Conservation (phyloP, 2,329 filamentous ascomycete species). For the Penicillium fuscoglaucum region DNA sequence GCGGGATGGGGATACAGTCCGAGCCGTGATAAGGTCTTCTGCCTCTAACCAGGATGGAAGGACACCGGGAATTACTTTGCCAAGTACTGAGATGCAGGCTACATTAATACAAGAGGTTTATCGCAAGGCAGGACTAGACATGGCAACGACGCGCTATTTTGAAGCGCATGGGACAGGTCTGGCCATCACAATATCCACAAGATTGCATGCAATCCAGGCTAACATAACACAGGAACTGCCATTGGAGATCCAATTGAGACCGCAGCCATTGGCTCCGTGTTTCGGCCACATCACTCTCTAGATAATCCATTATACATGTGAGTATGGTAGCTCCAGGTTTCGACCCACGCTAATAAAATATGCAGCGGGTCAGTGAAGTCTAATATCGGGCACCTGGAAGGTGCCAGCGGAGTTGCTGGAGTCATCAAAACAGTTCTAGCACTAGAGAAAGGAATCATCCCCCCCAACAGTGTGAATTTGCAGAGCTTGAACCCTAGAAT, state of each 20-base stretch:
- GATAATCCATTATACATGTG: background rate
- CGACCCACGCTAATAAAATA: background rate
- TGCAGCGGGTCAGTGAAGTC: conserved; percentile 20
- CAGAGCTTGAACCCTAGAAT: conserved; percentile 10
- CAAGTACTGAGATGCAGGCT: conserved; percentile 32
- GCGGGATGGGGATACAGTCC: conserved; percentile 42
- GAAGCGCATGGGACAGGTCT: conserved; percentile 42
- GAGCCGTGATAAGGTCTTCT: conserved; percentile 38
- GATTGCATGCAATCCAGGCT: conserved; percentile 8
- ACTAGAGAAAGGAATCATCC: conserved; percentile 28
- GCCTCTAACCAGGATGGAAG: conserved; percentile 47
- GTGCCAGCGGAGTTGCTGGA: conserved; percentile 12
- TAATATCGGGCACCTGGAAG: conserved; percentile 26
- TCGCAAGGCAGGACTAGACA: conserved; percentile 16
- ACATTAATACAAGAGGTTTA: conserved; percentile 28
- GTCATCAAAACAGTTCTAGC: conserved; percentile 28
- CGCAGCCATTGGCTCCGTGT: background rate
- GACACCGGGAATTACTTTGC: conserved; percentile 45
- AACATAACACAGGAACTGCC: conserved; percentile 12
- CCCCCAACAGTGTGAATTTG: conserved; percentile 13
- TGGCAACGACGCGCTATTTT: conserved; percentile 2
- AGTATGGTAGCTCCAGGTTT: background rate
- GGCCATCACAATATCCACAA: conserved; percentile 25
- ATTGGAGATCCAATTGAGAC: background rate
- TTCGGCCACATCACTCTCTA: background rate